A percentile compares a stretch with the other conserved stretches of the same genome.
phyloP scores from a whole-genome alignment of 2,329 filamentous ascomycete genomes.

The Zelopaecilomyces penicillatus region DNA sequence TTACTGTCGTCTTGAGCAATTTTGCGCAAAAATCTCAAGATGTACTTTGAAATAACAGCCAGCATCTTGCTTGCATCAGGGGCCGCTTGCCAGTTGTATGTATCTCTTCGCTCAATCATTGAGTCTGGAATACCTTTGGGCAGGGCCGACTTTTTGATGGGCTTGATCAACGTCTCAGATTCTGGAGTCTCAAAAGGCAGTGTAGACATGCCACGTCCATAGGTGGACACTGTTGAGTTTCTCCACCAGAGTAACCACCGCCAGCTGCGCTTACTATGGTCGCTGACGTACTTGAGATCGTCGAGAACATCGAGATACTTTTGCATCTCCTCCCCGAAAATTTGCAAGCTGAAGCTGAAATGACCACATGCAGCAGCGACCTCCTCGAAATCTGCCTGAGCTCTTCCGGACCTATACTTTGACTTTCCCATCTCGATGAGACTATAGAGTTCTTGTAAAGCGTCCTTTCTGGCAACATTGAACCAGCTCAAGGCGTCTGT shows the following conservation, averaged over 20 bases:
- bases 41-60: conserved; percentile 30
- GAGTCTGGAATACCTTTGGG: conserved; percentile 41
- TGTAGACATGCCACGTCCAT: conserved; percentile 8
- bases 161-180: conserved; percentile 25
- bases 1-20: conserved; percentile 41
- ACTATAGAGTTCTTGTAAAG: conserved; percentile 66
- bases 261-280: conserved; percentile 58
- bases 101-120: conserved; percentile 38
- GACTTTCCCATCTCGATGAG: conserved; percentile 59
- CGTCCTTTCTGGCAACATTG: conserved; percentile 59
- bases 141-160: conserved; percentile 39
- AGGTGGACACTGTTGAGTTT: neutral
- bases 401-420: conserved; percentile 45
- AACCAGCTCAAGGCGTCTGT: conserved; percentile 68
- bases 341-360: conserved; percentile 79
- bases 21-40: conserved; percentile 34
- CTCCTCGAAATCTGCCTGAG: conserved; percentile 83
- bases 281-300: conserved; percentile 63
- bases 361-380: conserved; percentile 88
- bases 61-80: conserved; percentile 32
- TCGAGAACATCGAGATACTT: conserved; percentile 71
- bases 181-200: conserved; percentile 22
- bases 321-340: conserved; percentile 79
- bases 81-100: conserved; percentile 40
- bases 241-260: conserved; percentile 72